These are phyloP conservation scores for Leccinum rimulosum DNA, from an alignment of 768 basidiomycete genomes.

Conservation along the genomic window DNA sequence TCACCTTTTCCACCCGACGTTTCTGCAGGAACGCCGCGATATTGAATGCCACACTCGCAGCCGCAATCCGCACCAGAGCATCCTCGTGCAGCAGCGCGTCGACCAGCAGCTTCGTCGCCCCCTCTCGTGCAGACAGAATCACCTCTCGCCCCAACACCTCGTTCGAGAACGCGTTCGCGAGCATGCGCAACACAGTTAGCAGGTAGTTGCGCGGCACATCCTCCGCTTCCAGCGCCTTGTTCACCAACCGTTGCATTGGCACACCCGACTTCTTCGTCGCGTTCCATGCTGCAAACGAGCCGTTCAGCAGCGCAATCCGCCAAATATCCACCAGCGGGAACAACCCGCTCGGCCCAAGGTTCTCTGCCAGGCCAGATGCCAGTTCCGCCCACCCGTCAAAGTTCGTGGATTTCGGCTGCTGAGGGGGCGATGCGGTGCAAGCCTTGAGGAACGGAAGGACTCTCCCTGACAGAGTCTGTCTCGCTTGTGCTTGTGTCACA, in stretches of 20 bases:
- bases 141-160: conserved; percentile 36
- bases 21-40: conserved; percentile 65
- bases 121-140: conserved; percentile 35
- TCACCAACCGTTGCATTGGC: conserved; percentile 46
- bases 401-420: conserved; percentile 34
- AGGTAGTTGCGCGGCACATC: conserved; percentile 50
- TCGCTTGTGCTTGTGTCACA: conserved; percentile 37
- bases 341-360: conserved; percentile 52
- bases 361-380: conserved; percentile 40
- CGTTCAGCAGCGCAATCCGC: conserved; percentile 73
- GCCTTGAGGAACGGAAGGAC: conserved; percentile 67
- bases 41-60: conserved; percentile 82
- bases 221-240: conserved; percentile 38
- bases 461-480: conserved; percentile 44
- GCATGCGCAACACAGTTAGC: conserved; percentile 64
- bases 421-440: conserved; percentile 34
- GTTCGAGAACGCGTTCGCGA: conserved; percentile 65
- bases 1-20: conserved; percentile 45
- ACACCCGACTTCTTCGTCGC: conserved; percentile 22
- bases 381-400: conserved; percentile 50
- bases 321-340: conserved; percentile 86
- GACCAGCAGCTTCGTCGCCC: conserved; percentile 57
- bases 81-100: conserved; percentile 69
- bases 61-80: conserved; percentile 65
- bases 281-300: conserved; percentile 51